Conservation (phyloP, 2,329 filamentous ascomycete genomes). For the Dactylellina leptospora region DNA sequence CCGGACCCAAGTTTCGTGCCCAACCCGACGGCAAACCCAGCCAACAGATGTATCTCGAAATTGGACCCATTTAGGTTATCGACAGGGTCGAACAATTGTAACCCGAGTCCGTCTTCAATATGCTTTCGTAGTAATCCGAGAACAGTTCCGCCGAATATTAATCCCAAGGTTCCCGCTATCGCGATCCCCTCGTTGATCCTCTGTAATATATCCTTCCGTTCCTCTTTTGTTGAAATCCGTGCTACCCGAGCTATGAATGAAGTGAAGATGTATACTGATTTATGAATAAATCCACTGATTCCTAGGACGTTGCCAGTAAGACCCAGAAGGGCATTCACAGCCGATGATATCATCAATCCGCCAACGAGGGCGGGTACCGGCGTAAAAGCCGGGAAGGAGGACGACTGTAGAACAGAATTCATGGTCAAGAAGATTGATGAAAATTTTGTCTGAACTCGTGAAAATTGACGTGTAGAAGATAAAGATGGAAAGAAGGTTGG, state of each 20-base stretch:
- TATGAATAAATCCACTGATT: conserved; percentile 8
- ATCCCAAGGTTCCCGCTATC: neutral
- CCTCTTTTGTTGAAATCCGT: no score
- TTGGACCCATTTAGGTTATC: neutral
- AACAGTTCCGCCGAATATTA: neutral
- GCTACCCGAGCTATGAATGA: neutral
- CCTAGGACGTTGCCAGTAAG: conserved; percentile 5
- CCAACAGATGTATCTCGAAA: neutral
- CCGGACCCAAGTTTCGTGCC: conserved; percentile 62
- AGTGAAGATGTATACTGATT: neutral
- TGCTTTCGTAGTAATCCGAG: neutral
- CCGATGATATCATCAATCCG: conserved; percentile 5
- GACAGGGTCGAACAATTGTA: neutral
- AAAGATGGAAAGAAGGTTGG: no score
- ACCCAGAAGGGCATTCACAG: neutral
- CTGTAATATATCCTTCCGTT: neutral
- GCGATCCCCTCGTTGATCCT: neutral
- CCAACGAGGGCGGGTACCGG: neutral
- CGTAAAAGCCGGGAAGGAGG: conserved; percentile 9
- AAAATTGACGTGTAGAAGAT: no score
- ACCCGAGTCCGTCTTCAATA: neutral
- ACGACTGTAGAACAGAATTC: neutral
- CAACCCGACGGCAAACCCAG: neutral
- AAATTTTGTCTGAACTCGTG: no score
- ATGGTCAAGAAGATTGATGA: no score